Evolutionary conservation across 2,329 filamentous ascomycete species (phyloP).

Genomic region (Claviceps citrina): DNA sequence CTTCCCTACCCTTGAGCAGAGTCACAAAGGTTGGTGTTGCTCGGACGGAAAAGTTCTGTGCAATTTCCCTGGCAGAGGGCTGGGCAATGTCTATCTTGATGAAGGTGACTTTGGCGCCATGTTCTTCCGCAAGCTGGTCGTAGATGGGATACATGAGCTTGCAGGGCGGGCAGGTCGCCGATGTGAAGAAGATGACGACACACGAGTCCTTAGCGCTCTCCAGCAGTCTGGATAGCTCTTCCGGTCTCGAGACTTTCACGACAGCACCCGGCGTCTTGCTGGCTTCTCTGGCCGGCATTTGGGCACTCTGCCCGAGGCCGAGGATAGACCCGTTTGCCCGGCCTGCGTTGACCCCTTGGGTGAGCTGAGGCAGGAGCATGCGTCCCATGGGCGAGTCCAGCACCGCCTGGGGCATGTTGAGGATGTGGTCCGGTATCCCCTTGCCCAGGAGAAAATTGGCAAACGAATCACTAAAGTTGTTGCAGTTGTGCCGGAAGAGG

Average conservation of each 20-base stretch:
- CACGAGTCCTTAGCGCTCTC: constrained; percentile 49
- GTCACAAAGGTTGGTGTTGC: constrained; percentile 84
- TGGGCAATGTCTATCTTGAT: constrained; percentile 70
- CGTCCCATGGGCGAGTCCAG: constrained; percentile 75
- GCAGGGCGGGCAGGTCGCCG: constrained; percentile 72
- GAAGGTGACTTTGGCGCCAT: constrained; percentile 50
- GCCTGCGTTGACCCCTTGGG: constrained; percentile 33
- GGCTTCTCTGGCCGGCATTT: constrained; percentile 7
- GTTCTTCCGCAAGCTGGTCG: constrained; percentile 61
- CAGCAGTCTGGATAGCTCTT: constrained; percentile 22
- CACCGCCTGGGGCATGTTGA: constrained; percentile 70
- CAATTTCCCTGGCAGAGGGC: constrained; percentile 47
- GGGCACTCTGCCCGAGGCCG: constrained; percentile 30
- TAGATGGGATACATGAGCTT: constrained; percentile 69
- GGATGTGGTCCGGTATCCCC: constrained; percentile 77
- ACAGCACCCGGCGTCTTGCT: constrained; percentile 30
- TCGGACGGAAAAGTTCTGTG: constrained; percentile 48
- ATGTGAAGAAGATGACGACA: constrained; percentile 84
- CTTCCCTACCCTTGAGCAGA: constrained; percentile 59
- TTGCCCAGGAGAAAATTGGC: constrained; percentile 77
- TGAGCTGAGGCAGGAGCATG: constrained; percentile 64
- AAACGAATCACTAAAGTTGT: constrained; percentile 92
- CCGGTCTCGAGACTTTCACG: constrained; percentile 37
- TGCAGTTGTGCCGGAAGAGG: constrained; percentile 84
- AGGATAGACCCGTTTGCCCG: constrained; percentile 37